A percentile compares a stretch with the other conserved stretches of the same genome.
Evolutionary conservation across 2,329 filamentous ascomycete species (phyloP).

Genomic region (Cryphonectria radicalis): DNA sequence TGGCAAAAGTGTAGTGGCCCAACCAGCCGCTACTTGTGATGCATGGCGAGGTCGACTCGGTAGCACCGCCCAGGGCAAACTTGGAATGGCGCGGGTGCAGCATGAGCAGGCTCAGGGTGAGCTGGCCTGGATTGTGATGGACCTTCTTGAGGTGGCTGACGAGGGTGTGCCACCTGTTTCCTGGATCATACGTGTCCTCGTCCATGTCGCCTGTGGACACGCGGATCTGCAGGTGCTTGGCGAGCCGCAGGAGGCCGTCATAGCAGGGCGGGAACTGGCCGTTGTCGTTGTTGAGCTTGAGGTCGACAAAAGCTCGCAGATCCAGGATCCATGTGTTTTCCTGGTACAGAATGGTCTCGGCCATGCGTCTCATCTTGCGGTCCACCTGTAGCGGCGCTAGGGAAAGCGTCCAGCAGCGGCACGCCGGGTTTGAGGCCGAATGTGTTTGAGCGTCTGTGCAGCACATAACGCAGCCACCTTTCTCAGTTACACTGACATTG

Average conservation of each 20-base stretch:
- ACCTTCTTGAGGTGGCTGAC: not conserved
- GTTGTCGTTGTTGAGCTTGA: too few relatives aligned
- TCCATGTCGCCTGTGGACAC: not conserved
- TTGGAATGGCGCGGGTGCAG: not conserved
- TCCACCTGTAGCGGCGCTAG: not conserved
- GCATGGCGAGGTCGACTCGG: not conserved
- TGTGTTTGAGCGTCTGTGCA: not conserved
- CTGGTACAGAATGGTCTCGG: not conserved
- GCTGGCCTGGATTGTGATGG: conserved; percentile 1
- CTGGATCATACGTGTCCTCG: not conserved
- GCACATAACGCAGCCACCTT: not conserved
- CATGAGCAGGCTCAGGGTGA: conserved; percentile 2
- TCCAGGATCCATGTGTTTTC: conserved; percentile 2
- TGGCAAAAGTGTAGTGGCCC: not conserved
- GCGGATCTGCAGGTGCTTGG: conserved; percentile 5
- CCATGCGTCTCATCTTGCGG: conserved; percentile 6
- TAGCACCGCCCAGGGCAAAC: not conserved
- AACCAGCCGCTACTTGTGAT: not conserved
- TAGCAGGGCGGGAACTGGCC: not conserved
- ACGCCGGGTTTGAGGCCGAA: not conserved
- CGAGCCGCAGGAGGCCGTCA: not conserved
- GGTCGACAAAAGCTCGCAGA: not conserved
- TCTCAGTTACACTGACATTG: not conserved
- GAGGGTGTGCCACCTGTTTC: not conserved
- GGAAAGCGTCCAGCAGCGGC: not conserved